Conservation (phyloP, 2,329 filamentous ascomycete genomes). For the Eutypa lata region DNA sequence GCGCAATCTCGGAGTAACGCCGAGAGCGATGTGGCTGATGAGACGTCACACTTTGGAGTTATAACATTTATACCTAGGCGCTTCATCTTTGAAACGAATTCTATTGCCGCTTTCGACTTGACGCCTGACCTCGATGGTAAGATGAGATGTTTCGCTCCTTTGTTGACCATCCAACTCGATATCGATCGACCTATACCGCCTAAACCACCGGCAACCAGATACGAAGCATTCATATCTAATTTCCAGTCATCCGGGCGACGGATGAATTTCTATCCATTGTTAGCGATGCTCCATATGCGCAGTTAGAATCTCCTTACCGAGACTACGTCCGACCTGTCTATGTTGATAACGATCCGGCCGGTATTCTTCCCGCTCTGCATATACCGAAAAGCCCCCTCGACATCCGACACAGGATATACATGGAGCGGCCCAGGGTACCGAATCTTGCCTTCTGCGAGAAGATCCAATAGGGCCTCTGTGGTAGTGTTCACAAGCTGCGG, state of each 20-base stretch:
- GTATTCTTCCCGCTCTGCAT: constrained; percentile 20
- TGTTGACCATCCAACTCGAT: constrained; percentile 1
- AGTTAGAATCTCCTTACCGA: constrained; percentile 16
- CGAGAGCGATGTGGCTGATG: constrained; percentile 8
- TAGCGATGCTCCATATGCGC: not conserved
- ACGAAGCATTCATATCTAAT: constrained; percentile 8
- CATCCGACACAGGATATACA: constrained; percentile 15
- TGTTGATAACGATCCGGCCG: constrained; percentile 18
- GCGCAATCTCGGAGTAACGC: not conserved
- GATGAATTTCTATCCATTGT: not conserved
- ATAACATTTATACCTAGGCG: constrained; percentile 10
- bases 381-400: constrained; percentile 20
- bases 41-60: constrained; percentile 19
- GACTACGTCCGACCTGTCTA: constrained; percentile 17
- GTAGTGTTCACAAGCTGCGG: no score
- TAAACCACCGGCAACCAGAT: constrained; percentile 10
- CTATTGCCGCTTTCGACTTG: not conserved
- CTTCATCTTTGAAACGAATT: constrained; percentile 15
- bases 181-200: constrained; percentile 12
- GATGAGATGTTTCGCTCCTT: constrained; percentile 3
- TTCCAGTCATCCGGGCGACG: constrained; percentile 8
- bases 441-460: constrained; percentile 13
- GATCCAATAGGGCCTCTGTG: constrained; percentile 11
- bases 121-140: constrained; percentile 1
- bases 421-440: constrained; percentile 17